phyloP scores from a whole-genome alignment of 768 basidiomycete species.

The Russula dissimulans region DNA sequence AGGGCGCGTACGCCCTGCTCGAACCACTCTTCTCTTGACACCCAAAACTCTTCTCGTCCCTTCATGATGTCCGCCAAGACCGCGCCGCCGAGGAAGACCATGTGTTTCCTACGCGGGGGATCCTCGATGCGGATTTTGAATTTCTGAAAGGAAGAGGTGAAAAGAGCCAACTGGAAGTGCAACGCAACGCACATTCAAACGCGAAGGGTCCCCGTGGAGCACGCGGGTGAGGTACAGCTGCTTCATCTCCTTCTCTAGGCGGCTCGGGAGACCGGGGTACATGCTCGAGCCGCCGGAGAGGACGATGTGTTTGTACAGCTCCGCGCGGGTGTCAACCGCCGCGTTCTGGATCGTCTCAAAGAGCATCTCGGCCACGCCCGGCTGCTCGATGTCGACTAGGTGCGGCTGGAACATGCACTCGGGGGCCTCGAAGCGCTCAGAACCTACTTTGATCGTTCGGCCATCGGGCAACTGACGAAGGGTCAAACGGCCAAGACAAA shows the following conservation, averaged over 20 bases:
- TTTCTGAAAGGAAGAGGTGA: conserved; percentile 50
- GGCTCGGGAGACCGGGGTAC: conserved; percentile 96
- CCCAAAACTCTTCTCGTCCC: conserved; percentile 89
- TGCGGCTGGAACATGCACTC: conserved; percentile 99
- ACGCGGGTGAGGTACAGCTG: conserved; percentile 95
- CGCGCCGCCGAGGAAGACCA: conserved; percentile 99
- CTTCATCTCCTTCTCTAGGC: conserved; percentile 99
- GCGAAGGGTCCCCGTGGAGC: conserved; percentile 68
- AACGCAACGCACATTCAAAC: conserved; percentile 61
- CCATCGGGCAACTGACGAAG: conserved; percentile 59
- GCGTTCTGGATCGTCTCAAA: conserved; percentile 93
- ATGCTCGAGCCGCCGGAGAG: conserved; percentile 97
- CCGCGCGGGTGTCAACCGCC: conserved; percentile 79
- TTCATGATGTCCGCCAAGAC: conserved; percentile 99
- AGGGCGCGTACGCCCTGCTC: conserved; percentile 77
- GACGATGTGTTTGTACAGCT: conserved; percentile 96
- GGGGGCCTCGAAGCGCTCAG: conserved; percentile 96
- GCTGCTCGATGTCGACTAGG: conserved; percentile 93
- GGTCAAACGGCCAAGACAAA: too few species aligned
- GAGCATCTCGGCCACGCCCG: conserved; percentile 96
- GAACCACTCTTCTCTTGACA: conserved; percentile 88
- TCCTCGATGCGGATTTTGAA: conserved; percentile 99
- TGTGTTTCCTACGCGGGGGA: conserved; percentile 95
- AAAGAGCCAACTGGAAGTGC: conserved; percentile 18
- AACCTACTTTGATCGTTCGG: conserved; percentile 92